Evolutionary conservation across 306 rosid species (phyloP).

Genomic region (Medicago ruthenica): DNA sequence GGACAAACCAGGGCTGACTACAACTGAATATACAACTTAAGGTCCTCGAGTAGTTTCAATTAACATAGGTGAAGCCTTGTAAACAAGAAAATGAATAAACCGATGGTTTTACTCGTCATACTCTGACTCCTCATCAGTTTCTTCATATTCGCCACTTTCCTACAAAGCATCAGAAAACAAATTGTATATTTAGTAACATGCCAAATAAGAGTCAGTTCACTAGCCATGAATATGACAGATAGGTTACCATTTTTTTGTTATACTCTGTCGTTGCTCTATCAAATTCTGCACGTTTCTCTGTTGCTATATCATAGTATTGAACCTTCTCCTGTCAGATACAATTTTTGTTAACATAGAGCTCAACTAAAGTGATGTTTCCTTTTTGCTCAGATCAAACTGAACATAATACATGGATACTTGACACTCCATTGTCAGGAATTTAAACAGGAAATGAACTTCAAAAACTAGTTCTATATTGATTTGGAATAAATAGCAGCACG

Average conservation of each 20-base stretch:
- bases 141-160: constrained; percentile 75
- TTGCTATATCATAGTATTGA: constrained; percentile 91
- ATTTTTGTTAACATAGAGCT: constrained; percentile 19
- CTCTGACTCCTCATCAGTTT: constrained; percentile 66
- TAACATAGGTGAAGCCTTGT: constrained; percentile 29
- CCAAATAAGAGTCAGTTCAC: constrained; percentile 30
- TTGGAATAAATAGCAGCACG: neutral
- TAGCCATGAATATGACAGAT: constrained; percentile 26
- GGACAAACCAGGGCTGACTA: constrained; percentile 31
- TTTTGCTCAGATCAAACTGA: constrained; percentile 11
- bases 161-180: constrained; percentile 48
- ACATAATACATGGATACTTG: constrained; percentile 18
- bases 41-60: constrained; percentile 28
- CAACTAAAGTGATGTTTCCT: constrained; percentile 1
- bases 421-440: neutral
- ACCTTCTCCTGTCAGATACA: constrained; percentile 78
- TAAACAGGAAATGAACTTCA: constrained; percentile 26
- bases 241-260: constrained; percentile 69
- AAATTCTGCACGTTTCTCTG: constrained; percentile 87
- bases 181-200: constrained; percentile 4
- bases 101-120: constrained; percentile 48
- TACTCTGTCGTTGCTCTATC: constrained; percentile 76
- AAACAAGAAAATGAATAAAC: constrained; percentile 21
- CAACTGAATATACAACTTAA: constrained; percentile 50
- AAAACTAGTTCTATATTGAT: constrained; percentile 21